phyloP scores from a whole-genome alignment of 331 rosid genomes.

The Acacia concinna region DNA sequence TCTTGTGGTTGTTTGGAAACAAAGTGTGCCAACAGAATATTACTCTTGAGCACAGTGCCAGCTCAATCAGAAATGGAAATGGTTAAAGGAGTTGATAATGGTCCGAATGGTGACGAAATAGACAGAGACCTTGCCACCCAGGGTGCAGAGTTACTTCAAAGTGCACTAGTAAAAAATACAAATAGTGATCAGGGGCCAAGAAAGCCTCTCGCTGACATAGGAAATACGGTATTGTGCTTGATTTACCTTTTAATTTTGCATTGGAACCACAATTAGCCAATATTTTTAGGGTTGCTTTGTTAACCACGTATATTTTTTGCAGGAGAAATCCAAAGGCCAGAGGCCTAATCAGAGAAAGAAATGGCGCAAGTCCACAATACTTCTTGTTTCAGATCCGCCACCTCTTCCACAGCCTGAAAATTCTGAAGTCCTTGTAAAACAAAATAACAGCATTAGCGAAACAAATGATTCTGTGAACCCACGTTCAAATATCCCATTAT shows the following conservation, averaged over 20 bases:
- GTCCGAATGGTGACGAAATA: slow-evolving; percentile 41
- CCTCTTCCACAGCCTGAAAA: slow-evolving; percentile 51
- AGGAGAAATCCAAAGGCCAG: slow-evolving; percentile 70
- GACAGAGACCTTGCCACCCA: slow-evolving; percentile 61
- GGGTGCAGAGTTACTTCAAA: slow-evolving; percentile 87
- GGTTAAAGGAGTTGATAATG: too few species aligned
- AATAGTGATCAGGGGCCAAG: slow-evolving; percentile 48
- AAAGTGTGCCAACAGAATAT: slow-evolving; percentile 70
- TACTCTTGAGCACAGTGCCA: slow-evolving; percentile 19
- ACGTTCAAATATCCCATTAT: slow-evolving; percentile 23
- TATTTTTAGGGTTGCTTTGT: background rate
- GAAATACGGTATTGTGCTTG: slow-evolving; percentile 67
- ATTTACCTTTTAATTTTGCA: background rate
- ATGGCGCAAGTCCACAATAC: slow-evolving; percentile 70
- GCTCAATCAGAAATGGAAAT: slow-evolving; percentile 15
- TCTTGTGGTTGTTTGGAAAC: slow-evolving; percentile 62
- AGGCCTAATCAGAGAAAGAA: slow-evolving; percentile 75
- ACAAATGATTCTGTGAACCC: slow-evolving; percentile 18
- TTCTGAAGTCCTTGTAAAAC: slow-evolving; percentile 31
- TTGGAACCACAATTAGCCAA: background rate
- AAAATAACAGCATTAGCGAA: slow-evolving; percentile 23
- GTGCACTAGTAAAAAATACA: slow-evolving; percentile 64
- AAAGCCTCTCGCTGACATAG: slow-evolving; percentile 84
- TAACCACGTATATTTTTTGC: slow-evolving; percentile 2
- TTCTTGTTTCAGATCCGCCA: slow-evolving; percentile 68